Base-by-base conservation (phyloP, 164 flowering plant species). In the Houttuynia cordata region DNA sequence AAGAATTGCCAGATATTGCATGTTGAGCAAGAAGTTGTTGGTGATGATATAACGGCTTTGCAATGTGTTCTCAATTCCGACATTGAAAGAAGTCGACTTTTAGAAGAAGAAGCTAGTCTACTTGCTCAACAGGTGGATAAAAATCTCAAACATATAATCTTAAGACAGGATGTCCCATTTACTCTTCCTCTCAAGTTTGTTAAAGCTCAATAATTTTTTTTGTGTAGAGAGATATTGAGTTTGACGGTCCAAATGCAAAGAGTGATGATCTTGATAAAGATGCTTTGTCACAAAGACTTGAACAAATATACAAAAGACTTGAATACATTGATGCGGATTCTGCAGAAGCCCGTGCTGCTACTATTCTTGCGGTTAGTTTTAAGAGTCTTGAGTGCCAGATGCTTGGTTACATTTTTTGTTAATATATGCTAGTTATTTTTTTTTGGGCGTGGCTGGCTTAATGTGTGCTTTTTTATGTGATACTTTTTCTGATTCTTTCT, bases 1-100 rank as follows among this genome's bases (percentile, higher is more conserved):
- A 68, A 74, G 62, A 91, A 87, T 60, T 88, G 96, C 67, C 96
- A 91, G 70, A 87, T 94, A 74, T 84, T 94, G 62, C 97, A 91
- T 65, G 97, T 94, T 40, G 99, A 94, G 82, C 99, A 94, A 71
- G 99, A 94, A 79, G 99, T 94, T 24, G 95, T 72, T 63, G 99
- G 99, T 60, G 99, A 94, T 76, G 76, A 78, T 62, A 83, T 74
- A 54, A 63, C 88, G 56, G 99, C 96, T 49, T 77, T 94, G 81
- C 96, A 94, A 60, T 91, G 97, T 79, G 96, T 94, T 64, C 90
- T 94, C 64, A 87, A 87, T 61, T 40, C 96, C 62, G 97, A 94
- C 68, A 58, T 84, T 60, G 99, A 94, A 62, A 83, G 97, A 74
- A 69, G 75, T 61, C 84, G 85, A 58, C 96, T 94, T 65, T 67